A percentile compares a stretch with the other conserved stretches of the same genome.
Conservation (phyloP, 345 rosid genomes). For the Eucalyptus virginea region DNA sequence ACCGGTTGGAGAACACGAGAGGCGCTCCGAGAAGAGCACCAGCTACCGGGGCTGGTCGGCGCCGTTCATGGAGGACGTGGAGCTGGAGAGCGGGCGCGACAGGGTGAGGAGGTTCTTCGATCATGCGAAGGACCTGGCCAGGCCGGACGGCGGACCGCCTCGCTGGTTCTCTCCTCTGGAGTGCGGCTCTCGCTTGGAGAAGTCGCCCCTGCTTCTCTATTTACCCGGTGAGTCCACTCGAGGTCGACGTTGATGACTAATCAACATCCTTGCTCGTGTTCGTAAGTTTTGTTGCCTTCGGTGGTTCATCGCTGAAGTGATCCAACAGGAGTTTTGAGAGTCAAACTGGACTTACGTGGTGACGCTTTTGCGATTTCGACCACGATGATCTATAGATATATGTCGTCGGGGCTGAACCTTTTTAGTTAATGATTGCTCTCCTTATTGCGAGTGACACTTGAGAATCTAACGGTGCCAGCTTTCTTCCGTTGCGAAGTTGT, state of each 20-base stretch:
- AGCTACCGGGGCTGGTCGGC: neutral
- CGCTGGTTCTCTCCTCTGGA: constrained; percentile 74
- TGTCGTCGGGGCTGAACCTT: neutral
- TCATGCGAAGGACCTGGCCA: constrained; percentile 24
- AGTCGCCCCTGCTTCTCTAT: constrained; percentile 62
- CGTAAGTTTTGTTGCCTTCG: neutral
- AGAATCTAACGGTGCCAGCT: neutral
- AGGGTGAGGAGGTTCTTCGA: constrained; percentile 33
- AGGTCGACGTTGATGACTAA: neutral
- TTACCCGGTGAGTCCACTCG: constrained; percentile 43
- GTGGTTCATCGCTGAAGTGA: neutral
- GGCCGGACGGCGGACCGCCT: constrained; percentile 44
- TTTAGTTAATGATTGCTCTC: neutral
- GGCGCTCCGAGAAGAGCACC: neutral
- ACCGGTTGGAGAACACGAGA: neutral
- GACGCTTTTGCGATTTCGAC: neutral
- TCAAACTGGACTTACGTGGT: neutral
- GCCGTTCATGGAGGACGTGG: neutral
- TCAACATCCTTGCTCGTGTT: neutral
- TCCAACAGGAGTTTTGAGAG: neutral
- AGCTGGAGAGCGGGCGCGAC: neutral
- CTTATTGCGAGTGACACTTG: neutral
- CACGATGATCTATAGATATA: neutral
- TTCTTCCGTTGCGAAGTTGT: neutral
- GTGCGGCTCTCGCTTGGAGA: constrained; percentile 23